Evolutionary conservation across 2,329 filamentous ascomycete genomes (phyloP).

Genomic region (Aureobasidium lini): DNA sequence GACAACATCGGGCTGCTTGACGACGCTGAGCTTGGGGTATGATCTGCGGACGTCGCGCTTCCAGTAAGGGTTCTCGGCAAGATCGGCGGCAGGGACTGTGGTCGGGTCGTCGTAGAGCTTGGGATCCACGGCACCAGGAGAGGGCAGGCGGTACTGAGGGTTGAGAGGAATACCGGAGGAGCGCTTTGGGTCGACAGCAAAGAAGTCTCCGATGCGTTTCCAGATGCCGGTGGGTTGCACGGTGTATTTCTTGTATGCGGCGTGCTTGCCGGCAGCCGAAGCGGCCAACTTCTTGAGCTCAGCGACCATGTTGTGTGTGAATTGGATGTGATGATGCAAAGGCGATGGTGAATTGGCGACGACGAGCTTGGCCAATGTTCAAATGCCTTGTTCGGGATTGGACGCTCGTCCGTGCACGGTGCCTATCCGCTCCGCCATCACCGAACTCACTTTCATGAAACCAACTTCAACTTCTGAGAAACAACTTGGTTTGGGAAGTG

Average conservation of each 20-base stretch:
- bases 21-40: constrained; percentile 72
- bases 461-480: too few relatives aligned
- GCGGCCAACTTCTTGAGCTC: constrained; percentile 16
- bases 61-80: constrained; percentile 93
- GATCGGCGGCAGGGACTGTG: constrained; percentile 74
- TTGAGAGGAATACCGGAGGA: constrained; percentile 91
- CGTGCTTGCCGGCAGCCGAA: constrained; percentile 18
- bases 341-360: constrained; percentile 3
- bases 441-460: too few relatives aligned
- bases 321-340: neutral
- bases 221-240: constrained; percentile 84
- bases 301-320: constrained; percentile 15
- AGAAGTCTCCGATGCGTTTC: constrained; percentile 68
- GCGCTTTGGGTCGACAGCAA: constrained; percentile 79
- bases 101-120: constrained; percentile 71
- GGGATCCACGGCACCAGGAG: constrained; percentile 67
- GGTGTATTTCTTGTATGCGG: constrained; percentile 74
- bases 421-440: too few relatives aligned
- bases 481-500: too few relatives aligned
- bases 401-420: constrained; percentile 1
- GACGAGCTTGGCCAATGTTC: constrained; percentile 1
- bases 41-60: constrained; percentile 80
- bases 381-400: constrained; percentile 9
- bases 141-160: constrained; percentile 80
- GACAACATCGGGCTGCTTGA: constrained; percentile 79